A percentile compares a stretch with the other conserved stretches of the same genome.
phyloP scores from a whole-genome alignment of 2,329 filamentous ascomycete genomes.

The Fusarium multiceps region DNA sequence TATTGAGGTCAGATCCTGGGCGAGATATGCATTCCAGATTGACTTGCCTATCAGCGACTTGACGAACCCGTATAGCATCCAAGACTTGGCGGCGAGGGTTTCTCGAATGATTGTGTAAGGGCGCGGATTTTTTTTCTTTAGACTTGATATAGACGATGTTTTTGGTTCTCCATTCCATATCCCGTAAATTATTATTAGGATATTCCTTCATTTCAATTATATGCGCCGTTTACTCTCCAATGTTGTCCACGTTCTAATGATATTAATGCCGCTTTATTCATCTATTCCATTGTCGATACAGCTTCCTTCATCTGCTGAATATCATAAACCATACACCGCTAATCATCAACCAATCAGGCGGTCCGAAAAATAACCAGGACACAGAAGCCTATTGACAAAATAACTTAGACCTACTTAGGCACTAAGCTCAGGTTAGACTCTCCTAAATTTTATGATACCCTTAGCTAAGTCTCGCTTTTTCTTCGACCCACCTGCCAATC shows the following conservation, averaged over 20 bases:
- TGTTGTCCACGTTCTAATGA: not conserved
- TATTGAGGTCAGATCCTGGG: slow-evolving; percentile 42
- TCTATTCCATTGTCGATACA: not conserved
- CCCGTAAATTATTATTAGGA: not conserved
- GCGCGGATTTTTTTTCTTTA: not conserved
- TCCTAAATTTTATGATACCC: no score
- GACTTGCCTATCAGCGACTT: slow-evolving; percentile 41
- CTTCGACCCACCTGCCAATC: no score
- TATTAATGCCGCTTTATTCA: not conserved
- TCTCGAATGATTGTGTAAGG: slow-evolving; percentile 32
- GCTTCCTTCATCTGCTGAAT: not conserved
- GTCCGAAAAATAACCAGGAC: no score
- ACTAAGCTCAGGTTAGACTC: no score
- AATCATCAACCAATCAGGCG: not conserved
- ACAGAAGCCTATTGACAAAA: no score
- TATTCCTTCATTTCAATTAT: not conserved
- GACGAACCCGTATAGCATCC: slow-evolving; percentile 43
- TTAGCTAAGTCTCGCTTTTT: no score
- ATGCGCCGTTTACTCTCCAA: not conserved
- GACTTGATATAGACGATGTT: not conserved
- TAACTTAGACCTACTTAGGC: no score
- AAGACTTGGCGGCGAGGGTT: slow-evolving; percentile 39
- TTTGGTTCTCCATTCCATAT: not conserved
- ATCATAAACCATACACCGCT: not conserved
- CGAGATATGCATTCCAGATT: slow-evolving; percentile 43